A percentile compares a stretch with the other conserved stretches of the same genome.
These are phyloP conservation scores for Phaeosphaeriaceae sp. DNA, from an alignment of 2,329 filamentous ascomycete genomes.

Conservation along the genomic window DNA sequence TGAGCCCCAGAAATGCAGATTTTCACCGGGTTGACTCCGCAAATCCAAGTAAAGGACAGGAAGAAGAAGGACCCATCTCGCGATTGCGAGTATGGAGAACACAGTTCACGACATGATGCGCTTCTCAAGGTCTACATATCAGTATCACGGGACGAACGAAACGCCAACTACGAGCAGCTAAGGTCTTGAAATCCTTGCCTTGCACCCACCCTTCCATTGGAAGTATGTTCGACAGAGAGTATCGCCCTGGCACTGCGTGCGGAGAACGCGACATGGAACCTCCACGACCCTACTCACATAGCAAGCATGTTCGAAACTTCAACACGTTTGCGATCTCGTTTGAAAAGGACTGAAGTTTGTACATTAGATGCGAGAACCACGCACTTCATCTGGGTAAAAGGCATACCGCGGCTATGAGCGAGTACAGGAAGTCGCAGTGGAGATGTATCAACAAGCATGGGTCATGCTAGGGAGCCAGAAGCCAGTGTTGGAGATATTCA, in stretches of 20 bases:
- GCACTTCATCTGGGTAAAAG: too few relatives aligned
- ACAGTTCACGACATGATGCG: background rate
- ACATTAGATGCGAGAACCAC: too few relatives aligned
- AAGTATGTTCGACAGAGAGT: background rate
- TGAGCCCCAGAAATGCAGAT: background rate
- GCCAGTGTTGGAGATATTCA: background rate
- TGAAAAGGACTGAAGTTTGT: too few relatives aligned
- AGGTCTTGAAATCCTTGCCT: background rate
- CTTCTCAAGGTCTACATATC: background rate
- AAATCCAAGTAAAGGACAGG: background rate
- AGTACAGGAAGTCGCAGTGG: background rate
- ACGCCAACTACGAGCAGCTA: background rate
- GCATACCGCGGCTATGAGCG: background rate
- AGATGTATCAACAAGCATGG: background rate
- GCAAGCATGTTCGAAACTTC: too few relatives aligned
- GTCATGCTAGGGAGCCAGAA: background rate
- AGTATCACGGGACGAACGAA: background rate
- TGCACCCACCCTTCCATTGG: background rate
- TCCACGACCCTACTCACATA: too few relatives aligned
- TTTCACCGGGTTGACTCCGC: slow-evolving; percentile 3
- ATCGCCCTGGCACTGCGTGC: background rate
- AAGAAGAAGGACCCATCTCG: slow-evolving; percentile 1
- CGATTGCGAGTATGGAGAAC: background rate
- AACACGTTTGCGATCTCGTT: too few relatives aligned
- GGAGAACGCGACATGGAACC: too few relatives aligned